A percentile compares a stretch with the other conserved stretches of the same genome.
Evolutionary conservation across 345 rosid genomes (phyloP).

Genomic region (Jatropha curcas): DNA sequence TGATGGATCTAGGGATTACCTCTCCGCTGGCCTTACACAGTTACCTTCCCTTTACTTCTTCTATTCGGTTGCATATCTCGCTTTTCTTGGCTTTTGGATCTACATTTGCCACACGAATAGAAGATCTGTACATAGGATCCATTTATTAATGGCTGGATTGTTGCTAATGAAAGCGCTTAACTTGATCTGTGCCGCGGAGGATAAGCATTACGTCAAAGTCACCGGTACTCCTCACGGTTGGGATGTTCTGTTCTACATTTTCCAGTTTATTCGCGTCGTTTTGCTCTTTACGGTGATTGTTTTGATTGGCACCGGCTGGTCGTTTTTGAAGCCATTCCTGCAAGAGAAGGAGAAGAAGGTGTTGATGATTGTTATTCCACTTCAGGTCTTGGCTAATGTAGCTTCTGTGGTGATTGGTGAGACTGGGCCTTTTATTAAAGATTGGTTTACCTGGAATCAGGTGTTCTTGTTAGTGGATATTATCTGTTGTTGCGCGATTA

Average conservation of each 20-base stretch:
- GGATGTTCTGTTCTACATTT: slow-evolving; percentile 88
- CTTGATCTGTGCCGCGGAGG: slow-evolving; percentile 88
- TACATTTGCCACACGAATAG: slow-evolving; percentile 50
- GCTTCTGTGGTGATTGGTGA: slow-evolving; percentile 91
- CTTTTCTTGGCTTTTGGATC: slow-evolving; percentile 65
- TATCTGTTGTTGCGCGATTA: slow-evolving; percentile 88
- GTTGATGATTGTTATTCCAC: slow-evolving; percentile 90
- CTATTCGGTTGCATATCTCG: slow-evolving; percentile 57
- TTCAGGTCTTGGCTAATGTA: slow-evolving; percentile 90
- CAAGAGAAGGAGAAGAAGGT: slow-evolving; percentile 99
- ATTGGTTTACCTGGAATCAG: slow-evolving; percentile 96
- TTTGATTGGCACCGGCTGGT: slow-evolving; percentile 98
- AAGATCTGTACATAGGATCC: slow-evolving; percentile 74
- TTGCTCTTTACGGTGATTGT: slow-evolving; percentile 87
- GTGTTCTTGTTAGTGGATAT: slow-evolving; percentile 86
- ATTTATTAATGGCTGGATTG: slow-evolving; percentile 72
- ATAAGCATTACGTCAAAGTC: slow-evolving; percentile 76
- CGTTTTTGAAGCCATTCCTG: slow-evolving; percentile 85
- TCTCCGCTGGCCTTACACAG: slow-evolving; percentile 81
- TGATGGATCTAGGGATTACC: slow-evolving; percentile 56
- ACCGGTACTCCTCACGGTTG: slow-evolving; percentile 98
- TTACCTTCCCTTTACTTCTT: slow-evolving; percentile 62
- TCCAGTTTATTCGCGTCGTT: slow-evolving; percentile 83
- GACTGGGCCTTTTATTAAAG: slow-evolving; percentile 85
- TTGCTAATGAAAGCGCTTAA: slow-evolving; percentile 83